Conservation (phyloP, 441 rosid genomes). For the Mallotus japonicus region DNA sequence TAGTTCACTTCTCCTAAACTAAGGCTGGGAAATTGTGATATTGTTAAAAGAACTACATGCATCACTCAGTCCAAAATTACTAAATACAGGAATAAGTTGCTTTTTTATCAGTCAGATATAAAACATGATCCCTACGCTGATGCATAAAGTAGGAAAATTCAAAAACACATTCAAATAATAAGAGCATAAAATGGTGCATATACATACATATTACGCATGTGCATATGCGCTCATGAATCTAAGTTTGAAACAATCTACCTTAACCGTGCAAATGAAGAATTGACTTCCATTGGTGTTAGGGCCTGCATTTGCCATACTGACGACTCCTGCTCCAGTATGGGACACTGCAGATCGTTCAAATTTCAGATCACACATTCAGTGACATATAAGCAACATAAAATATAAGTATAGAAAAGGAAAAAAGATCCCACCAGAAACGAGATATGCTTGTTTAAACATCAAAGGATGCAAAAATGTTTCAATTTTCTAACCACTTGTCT, state of each 20-base stretch:
- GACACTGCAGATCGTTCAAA: constrained; percentile 56
- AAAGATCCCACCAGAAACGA: neutral
- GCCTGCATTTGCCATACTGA: constrained; percentile 99
- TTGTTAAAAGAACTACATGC: neutral
- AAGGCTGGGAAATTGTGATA: neutral
- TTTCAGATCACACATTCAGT: constrained; percentile 16
- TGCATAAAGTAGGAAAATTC: neutral
- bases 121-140: neutral
- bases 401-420: constrained; percentile 3
- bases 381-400: neutral
- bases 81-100: too few relatives aligned
- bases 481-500: neutral
- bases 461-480: neutral
- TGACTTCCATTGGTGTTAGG: constrained; percentile 99
- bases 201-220: neutral
- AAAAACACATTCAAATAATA: neutral
- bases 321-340: constrained; percentile 86
- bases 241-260: constrained; percentile 30
- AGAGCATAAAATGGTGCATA: neutral
- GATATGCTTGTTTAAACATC: constrained; percentile 1
- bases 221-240: neutral
- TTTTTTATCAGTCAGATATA: too few relatives aligned
- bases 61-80: neutral
- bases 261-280: constrained; percentile 93
- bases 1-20: neutral